Conservation (phyloP, 2,329 filamentous ascomycete genomes). For the Byssothecium circinans region DNA sequence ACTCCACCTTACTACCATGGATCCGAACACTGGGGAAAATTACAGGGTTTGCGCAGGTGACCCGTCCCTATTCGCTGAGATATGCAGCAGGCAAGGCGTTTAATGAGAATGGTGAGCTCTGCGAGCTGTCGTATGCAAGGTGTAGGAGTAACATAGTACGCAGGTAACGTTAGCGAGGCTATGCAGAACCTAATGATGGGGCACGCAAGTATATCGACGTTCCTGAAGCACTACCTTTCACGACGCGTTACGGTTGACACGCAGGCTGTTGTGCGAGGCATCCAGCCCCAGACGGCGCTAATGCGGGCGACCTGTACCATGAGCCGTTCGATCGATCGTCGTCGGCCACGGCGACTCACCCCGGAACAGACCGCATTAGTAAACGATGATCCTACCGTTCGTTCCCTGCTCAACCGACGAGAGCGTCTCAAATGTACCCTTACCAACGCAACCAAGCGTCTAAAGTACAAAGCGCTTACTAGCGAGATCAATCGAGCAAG, state of each 20-base stretch:
- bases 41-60: slow-evolving; percentile 36
- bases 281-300: slow-evolving; percentile 12
- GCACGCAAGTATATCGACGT: slow-evolving; percentile 15
- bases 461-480: slow-evolving; percentile 17
- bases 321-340: slow-evolving; percentile 17
- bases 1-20: slow-evolving; percentile 24
- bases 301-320: slow-evolving; percentile 22
- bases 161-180: slow-evolving; percentile 32
- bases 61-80: slow-evolving; percentile 39
- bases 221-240: slow-evolving; percentile 21
- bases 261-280: slow-evolving; percentile 16
- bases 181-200: slow-evolving; percentile 38
- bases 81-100: slow-evolving; percentile 43
- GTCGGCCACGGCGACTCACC: slow-evolving; percentile 15
- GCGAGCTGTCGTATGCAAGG: neutral
- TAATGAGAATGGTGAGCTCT: slow-evolving; percentile 42
- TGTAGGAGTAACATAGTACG: slow-evolving; percentile 7
- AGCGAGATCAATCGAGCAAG: slow-evolving; percentile 15
- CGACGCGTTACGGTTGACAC: slow-evolving; percentile 15
- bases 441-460: slow-evolving; percentile 14
- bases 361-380: slow-evolving; percentile 17
- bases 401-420: slow-evolving; percentile 12
- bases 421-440: slow-evolving; percentile 15
- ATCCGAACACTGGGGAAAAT: slow-evolving; percentile 37
- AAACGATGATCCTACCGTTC: slow-evolving; percentile 14